A percentile compares a stretch with the other conserved stretches of the same genome.
Evolutionary conservation across 352 stramenopile genomes (phyloP).

Genomic region (Phytophthora fragariae): DNA sequence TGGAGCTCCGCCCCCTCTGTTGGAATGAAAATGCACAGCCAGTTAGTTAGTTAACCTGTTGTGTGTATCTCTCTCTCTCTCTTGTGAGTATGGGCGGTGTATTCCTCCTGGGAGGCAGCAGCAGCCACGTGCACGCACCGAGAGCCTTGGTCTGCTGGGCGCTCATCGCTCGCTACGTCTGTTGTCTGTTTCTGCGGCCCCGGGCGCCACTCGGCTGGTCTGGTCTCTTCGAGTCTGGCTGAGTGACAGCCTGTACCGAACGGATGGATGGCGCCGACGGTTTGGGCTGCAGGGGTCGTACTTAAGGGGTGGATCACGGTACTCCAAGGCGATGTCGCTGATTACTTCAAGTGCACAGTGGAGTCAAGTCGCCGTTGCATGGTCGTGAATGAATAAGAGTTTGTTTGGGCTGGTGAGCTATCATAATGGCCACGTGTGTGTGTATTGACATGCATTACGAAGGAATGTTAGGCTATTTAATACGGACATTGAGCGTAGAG

Average conservation of each 20-base stretch:
- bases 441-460: background rate
- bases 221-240: slow-evolving; percentile 33
- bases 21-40: background rate
- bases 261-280: slow-evolving; percentile 46
- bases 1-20: slow-evolving; percentile 76
- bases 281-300: slow-evolving; percentile 22
- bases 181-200: slow-evolving; percentile 12
- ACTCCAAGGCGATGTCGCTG: background rate
- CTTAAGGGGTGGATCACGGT: background rate
- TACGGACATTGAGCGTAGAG: slow-evolving; percentile 14
- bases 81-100: background rate
- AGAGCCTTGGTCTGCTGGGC: slow-evolving; percentile 30
- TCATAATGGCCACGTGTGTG: background rate
- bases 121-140: slow-evolving; percentile 32
- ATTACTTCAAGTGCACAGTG: background rate
- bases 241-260: slow-evolving; percentile 31
- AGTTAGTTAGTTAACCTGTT: background rate
- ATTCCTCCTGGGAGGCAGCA: background rate
- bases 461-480: background rate
- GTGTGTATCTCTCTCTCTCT: background rate
- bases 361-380: background rate
- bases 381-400: background rate
- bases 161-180: slow-evolving; percentile 34
- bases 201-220: slow-evolving; percentile 17
- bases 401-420: background rate